These are phyloP conservation scores for Sistotremastrum suecicum DNA, from an alignment of 768 basidiomycete species.

Conservation along the genomic window DNA sequence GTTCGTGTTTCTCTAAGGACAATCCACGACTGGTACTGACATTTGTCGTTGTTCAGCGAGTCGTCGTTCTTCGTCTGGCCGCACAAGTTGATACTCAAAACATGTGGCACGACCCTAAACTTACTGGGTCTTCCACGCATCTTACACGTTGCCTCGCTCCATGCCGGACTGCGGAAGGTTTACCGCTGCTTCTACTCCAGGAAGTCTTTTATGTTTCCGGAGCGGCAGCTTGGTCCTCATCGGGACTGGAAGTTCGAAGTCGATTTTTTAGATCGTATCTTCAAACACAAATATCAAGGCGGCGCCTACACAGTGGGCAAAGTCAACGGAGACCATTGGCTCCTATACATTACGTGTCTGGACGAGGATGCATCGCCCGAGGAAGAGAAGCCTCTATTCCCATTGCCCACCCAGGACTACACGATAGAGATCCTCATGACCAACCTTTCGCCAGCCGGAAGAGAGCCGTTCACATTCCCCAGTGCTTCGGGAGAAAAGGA, in stretches of 20 bases:
- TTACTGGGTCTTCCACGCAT: slow-evolving; percentile 90
- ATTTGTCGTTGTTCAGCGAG: slow-evolving; percentile 44
- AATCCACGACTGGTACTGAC: not conserved
- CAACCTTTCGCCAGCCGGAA: slow-evolving; percentile 60
- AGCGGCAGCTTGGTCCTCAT: slow-evolving; percentile 86
- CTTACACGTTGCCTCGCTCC: slow-evolving; percentile 73
- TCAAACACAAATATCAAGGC: slow-evolving; percentile 42
- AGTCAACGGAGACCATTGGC: slow-evolving; percentile 97
- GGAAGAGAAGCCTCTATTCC: slow-evolving; percentile 7
- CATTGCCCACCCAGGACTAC: slow-evolving; percentile 46
- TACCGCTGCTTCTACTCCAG: slow-evolving; percentile 95
- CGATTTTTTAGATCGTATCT: slow-evolving; percentile 79
- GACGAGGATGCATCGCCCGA: slow-evolving; percentile 13
- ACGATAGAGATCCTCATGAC: slow-evolving; percentile 99
- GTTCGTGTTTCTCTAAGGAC: slow-evolving; percentile 29
- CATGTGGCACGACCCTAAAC: slow-evolving; percentile 97
- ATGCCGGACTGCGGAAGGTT: slow-evolving; percentile 55
- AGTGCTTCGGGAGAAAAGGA: slow-evolving; percentile 11
- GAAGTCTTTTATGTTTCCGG: slow-evolving; percentile 99
- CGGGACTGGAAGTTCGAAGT: slow-evolving; percentile 90
- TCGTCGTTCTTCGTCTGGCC: slow-evolving; percentile 92
- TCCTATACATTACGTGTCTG: slow-evolving; percentile 80
- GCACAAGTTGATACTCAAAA: slow-evolving; percentile 94
- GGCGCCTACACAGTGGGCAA: slow-evolving; percentile 95
- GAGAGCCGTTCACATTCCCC: slow-evolving; percentile 60